These are phyloP conservation scores for Echinosophora koreensis DNA, from an alignment of 306 rosid genomes.

Conservation along the genomic window DNA sequence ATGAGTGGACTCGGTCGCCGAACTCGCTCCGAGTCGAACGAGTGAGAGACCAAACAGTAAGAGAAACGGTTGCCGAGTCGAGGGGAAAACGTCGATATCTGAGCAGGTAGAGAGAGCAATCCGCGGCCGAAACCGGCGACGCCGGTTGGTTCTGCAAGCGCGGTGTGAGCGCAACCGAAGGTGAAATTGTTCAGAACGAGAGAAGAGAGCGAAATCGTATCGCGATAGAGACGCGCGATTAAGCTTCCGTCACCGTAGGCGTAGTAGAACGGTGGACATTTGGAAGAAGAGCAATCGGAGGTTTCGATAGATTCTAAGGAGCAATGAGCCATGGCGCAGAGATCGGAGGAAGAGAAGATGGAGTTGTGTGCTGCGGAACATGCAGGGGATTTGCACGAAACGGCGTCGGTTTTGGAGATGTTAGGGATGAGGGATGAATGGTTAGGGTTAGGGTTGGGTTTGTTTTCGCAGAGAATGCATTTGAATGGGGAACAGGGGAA, in stretches of 20 bases:
- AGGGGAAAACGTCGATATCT: constrained; percentile 68
- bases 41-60: constrained; percentile 88
- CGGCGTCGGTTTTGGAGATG: constrained; percentile 51
- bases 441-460: constrained; percentile 55
- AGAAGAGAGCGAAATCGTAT: constrained; percentile 62
- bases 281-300: constrained; percentile 66
- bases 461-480: constrained; percentile 93
- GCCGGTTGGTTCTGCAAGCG: constrained; percentile 89
- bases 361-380: constrained; percentile 79
- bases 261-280: constrained; percentile 88
- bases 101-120: constrained; percentile 75
- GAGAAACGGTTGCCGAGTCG: constrained; percentile 83
- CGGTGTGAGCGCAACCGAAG: constrained; percentile 87
- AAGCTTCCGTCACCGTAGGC: constrained; percentile 95
- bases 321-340: constrained; percentile 86
- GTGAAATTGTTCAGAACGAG: constrained; percentile 72
- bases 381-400: constrained; percentile 74
- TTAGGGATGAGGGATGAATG: constrained; percentile 44
- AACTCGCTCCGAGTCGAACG: constrained; percentile 68
- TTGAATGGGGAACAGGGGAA: constrained; percentile 91
- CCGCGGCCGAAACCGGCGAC: constrained; percentile 98
- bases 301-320: constrained; percentile 79
- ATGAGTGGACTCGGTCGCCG: constrained; percentile 87
- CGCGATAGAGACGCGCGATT: constrained; percentile 63
- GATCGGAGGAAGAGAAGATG: constrained; percentile 57